Evolutionary conservation across 306 rosid species (phyloP), one percentile per base, ranked within the genome.

Genomic region (Malus orientalis): DNA sequence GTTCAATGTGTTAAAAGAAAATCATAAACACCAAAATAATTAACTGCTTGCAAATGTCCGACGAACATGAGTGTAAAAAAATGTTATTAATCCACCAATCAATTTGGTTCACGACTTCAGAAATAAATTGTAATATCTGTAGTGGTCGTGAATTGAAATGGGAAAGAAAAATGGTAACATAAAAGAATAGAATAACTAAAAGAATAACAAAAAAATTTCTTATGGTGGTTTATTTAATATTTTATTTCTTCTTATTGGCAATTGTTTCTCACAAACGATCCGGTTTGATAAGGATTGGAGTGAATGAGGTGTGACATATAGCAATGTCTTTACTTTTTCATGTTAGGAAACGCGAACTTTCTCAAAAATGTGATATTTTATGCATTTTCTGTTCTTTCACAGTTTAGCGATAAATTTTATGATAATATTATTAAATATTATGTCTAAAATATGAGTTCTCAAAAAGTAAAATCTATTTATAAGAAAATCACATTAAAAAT

Each of bases 41-140:
- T 49, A 1, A 49, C 8, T 49, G 6, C 54, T 49, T 18, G 18
- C 54, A 49, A 49, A 49, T 18, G 6, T 49, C 54, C 8, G 18
- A 49, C 20, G 55, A 15, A 49, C 20, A 5, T 49, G 2, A 5
- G 5, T 51, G 55, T 51, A 18, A 51, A 51, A 51, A 10, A 15
- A 18, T 16, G 18, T 8, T 57, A 57, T n/a, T 57, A 57, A 57
- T 74, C 61, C 14, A 15, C 69, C n/a, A 11, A 64, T 27, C 80
- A 79, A 51, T 76, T 76, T 71, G 74, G 69, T 81, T 82, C 76
- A 74, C 81, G 75, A 67, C 79, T 70, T 86, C 4, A 19, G 0
- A 57, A 20, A 9, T n/a, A 57, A 20, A n/a, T 57, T 15, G 15
- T 6, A 49, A 49, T 49, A 49, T 49, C 16, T 49, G 54, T 14